phyloP scores from a whole-genome alignment of 129 eudicot genomes.

The Calendula officinalis region DNA sequence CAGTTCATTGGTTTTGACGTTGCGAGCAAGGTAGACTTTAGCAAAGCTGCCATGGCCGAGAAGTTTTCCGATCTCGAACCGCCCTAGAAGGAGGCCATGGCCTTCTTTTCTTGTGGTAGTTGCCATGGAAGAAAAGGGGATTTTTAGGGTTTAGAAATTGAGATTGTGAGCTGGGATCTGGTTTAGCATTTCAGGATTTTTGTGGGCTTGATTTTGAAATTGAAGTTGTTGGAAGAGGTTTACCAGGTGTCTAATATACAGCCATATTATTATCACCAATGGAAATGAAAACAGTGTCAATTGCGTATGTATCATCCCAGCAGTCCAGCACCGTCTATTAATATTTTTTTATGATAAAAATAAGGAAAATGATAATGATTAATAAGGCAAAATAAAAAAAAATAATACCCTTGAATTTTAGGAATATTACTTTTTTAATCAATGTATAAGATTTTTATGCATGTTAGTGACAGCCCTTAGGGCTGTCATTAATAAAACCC shows the following conservation, averaged over 20 bases:
- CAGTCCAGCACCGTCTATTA: slow-evolving; percentile 15
- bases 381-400: too few species aligned
- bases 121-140: not conserved
- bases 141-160: not conserved
- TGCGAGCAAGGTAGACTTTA: slow-evolving; percentile 58
- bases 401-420: too few species aligned
- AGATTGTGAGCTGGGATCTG: not conserved
- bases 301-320: not conserved
- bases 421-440: too few species aligned
- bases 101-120: slow-evolving; percentile 45
- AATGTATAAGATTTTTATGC: too few species aligned
- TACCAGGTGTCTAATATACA: not conserved
- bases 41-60: slow-evolving; percentile 75
- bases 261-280: too few species aligned
- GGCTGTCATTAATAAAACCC: too few species aligned
- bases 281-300: slow-evolving; percentile 15
- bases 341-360: not conserved
- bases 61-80: slow-evolving; percentile 63
- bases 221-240: slow-evolving; percentile 3
- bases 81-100: slow-evolving; percentile 51
- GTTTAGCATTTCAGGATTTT: not conserved
- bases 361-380: too few species aligned
- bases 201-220: not conserved
- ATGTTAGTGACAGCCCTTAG: too few species aligned
- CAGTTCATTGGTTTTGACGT: slow-evolving; percentile 50